Evolutionary conservation across 805 yeast species (phyloP), one percentile per base, ranked within the genome.

Genomic region (Torulaspora maleeae): DNA sequence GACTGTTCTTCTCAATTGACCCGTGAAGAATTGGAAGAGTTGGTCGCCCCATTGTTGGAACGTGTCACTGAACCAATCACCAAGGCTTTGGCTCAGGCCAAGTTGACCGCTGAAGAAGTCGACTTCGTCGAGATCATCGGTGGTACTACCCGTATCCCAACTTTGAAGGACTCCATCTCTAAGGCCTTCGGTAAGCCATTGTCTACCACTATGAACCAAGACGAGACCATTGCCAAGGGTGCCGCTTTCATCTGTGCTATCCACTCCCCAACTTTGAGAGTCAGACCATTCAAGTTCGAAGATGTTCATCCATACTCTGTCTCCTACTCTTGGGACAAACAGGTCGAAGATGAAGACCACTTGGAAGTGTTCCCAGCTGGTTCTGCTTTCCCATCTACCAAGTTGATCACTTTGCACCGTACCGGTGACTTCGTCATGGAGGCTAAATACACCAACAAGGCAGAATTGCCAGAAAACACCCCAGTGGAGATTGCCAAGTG

Each of bases 161-260:
- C 86, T 45, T 76, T 93, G 67, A 93, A 93, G 79, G 78, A 82
- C 58, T 83, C 79, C 64, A 77, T 93, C 59, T 58, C 84, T 58
- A 86, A 83, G 65, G 76, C 86, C 55, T 88, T 93, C 67, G 86
- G 86, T 68, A 86, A 86, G 74, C 83, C 75, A 60, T 76, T 93
- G 66, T 86, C 96, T 33, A 85, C 86, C 76, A 95, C 98, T 59
- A 80, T 95, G 73, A 93, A 93, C 79, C 97, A 90, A 75, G 99
- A 93, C 68, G 99, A 93, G 78, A 96, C 99, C 53, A 85, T 91
- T 68, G 98, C 99, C 46, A 87, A 91, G 72, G 99, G 99, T 76
- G 95, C 96, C 61, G 96, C 99, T 39, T 93, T 93, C 73, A 86
- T 93, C 64, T 93, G 99, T 72, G 99, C 99, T 58, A 86, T 89